A percentile compares a stretch with the other conserved stretches of the same genome.
phyloP scores from a whole-genome alignment of 225 moss, liverwort and hornwort species.

The Sphagnum contortum region DNA sequence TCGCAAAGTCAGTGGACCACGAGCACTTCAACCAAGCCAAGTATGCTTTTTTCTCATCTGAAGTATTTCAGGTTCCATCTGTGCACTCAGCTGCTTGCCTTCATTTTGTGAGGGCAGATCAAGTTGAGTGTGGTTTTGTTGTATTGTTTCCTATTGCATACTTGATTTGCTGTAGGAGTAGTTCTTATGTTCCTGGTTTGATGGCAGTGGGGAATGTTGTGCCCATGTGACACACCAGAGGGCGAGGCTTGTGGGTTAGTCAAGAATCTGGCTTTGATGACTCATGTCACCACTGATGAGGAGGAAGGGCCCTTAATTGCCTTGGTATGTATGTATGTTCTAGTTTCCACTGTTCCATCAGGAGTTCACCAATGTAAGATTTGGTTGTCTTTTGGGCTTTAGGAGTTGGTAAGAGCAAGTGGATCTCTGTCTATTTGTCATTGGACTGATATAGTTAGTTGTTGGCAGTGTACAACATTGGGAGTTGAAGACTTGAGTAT shows the following conservation, averaged over 20 bases:
- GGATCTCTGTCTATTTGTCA: no score
- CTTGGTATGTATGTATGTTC: constrained; percentile 29
- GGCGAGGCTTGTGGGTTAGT: constrained; percentile 98
- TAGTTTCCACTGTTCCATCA: background rate
- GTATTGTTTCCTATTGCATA: no score
- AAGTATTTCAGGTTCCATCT: background rate
- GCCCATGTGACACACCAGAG: constrained; percentile 99
- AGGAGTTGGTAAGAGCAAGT: no score
- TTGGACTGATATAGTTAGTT: no score
- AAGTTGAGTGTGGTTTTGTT: no score
- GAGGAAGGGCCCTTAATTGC: constrained; percentile 88
- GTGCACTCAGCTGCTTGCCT: no score
- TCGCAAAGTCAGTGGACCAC: constrained; percentile 97
- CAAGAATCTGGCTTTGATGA: constrained; percentile 96
- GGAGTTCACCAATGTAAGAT: no score
- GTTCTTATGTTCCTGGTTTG: background rate
- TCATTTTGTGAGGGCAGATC: background rate
- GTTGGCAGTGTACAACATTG: constrained; percentile 71
- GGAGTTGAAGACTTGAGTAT: constrained; percentile 94
- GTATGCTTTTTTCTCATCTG: constrained; percentile 16
- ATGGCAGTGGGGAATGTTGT: constrained; percentile 97
- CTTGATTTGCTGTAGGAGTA: background rate
- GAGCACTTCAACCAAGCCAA: constrained; percentile 98
- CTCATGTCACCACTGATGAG: constrained; percentile 99
- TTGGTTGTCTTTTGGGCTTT: no score